Base-by-base conservation (phyloP, 805 yeast genomes). In the Teunomyces aglyptinius region DNA sequence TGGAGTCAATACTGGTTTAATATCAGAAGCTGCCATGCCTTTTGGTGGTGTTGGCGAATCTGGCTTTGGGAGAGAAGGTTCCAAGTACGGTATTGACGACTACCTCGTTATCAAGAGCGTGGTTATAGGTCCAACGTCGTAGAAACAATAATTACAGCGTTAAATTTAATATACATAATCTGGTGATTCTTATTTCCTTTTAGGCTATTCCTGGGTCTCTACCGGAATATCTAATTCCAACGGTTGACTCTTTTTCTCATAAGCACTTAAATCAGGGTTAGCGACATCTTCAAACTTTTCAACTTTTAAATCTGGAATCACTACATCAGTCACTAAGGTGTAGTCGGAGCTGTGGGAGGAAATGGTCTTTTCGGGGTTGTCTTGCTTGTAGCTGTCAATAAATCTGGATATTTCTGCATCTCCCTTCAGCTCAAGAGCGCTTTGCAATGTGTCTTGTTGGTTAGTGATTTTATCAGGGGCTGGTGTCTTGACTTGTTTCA, bases 21-120 rank as follows among this genome's bases (percentile, higher is more conserved):
- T 88, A 46, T 80, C 88, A 13, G 92, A 71, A 50, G 77, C 86
- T 15, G 75, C 85, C n/a, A 59, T 82, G 50, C 87, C 88, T 38
- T 83, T 83, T 58, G 95, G 95, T 18, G 95, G 95, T 43, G 75
- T 86, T 40, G 85, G 85, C 59, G 80, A 84, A 64, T 81, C 88
- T 31, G 95, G 92, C 1, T 84, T 83, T 55, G 92, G 94, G 45
- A 79, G 90, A 65, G 91, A 86, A 68, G 91, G 90, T 47, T 83
- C 90, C 19, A 76, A 78, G 58, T 82, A 81, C 61, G 94, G 94
- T 33, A 61, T 85, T 43, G 89, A 86, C 46, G 94, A 87, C 64
- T 86, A 86, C 66, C 69, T 81, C 6, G 76, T 77, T 18, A 63
- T 85, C 50, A 87, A 87, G 68, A 75, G 87, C 12, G 67, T 86